Conservation (phyloP, 192 early-diverging fungal species). For the Coemansia sp. region DNA sequence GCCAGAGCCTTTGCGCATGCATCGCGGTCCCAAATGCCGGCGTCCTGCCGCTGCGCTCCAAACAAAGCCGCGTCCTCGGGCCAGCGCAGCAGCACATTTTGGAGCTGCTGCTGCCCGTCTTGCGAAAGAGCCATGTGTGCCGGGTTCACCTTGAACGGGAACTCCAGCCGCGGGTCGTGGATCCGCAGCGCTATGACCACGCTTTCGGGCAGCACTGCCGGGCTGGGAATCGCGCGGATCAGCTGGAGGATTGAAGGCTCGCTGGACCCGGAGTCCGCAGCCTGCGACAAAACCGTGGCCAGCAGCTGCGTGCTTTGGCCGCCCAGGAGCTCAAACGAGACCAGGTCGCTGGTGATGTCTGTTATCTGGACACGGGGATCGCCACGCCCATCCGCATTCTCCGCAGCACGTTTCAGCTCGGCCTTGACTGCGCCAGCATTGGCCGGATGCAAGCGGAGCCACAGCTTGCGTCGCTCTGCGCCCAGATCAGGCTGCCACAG, state of each 20-base stretch:
- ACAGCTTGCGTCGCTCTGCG: constrained; percentile 52
- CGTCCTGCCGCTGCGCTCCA: constrained; percentile 29
- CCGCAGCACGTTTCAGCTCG: constrained; percentile 15
- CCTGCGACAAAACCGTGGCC: constrained; percentile 57
- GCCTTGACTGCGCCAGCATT: constrained; percentile 51
- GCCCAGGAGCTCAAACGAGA: constrained; percentile 86
- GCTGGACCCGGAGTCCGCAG: not conserved
- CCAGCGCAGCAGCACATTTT: constrained; percentile 58
- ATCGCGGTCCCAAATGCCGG: constrained; percentile 59
- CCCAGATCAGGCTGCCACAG: constrained; percentile 65
- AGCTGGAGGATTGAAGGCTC: constrained; percentile 11
- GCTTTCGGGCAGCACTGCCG: constrained; percentile 77
- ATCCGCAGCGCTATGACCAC: constrained; percentile 75
- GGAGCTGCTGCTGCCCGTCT: constrained; percentile 25
- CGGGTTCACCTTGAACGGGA: constrained; percentile 25
- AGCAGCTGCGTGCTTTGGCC: constrained; percentile 70
- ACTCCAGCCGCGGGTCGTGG: constrained; percentile 79
- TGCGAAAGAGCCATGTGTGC: not conserved
- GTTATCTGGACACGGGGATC: constrained; percentile 9
- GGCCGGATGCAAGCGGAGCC: constrained; percentile 83
- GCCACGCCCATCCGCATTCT: not conserved
- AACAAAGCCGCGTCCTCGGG: constrained; percentile 54
- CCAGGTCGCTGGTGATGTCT: constrained; percentile 60
- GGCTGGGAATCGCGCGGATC: constrained; percentile 50
- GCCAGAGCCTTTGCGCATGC: constrained; percentile 41